A percentile compares a stretch with the other conserved stretches of the same genome.
phyloP scores from a whole-genome alignment of 2,329 filamentous ascomycete species.

The Apiospora arundinis region DNA sequence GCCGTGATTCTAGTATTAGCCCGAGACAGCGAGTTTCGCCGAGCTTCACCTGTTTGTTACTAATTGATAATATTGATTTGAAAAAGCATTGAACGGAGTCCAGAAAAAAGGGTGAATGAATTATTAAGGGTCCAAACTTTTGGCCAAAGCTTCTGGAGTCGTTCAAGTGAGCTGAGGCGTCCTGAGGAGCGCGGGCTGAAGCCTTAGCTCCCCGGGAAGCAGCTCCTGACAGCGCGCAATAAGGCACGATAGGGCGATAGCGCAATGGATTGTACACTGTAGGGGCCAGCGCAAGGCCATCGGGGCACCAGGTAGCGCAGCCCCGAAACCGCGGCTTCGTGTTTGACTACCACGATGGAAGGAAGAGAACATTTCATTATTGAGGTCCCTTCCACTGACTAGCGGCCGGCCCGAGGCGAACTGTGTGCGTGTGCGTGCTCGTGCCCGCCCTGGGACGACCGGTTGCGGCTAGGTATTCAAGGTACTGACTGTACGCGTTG shows the following conservation, averaged over 20 bases:
- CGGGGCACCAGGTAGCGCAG: not conserved
- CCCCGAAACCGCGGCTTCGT: not conserved
- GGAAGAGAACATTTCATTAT: too few relatives aligned
- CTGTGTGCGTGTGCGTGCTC: not conserved
- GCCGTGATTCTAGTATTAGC: not conserved
- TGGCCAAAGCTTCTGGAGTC: not conserved
- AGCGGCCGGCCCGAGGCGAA: conserved; percentile 11
- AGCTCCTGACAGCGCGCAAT: not conserved
- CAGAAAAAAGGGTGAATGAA: not conserved
- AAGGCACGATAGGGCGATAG: not conserved
- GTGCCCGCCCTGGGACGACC: not conserved
- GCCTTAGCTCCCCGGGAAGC: too few relatives aligned
- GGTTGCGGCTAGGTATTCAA: not conserved
- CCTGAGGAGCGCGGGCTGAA: not conserved
- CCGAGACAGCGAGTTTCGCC: conserved; percentile 10
- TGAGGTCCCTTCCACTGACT: not conserved
- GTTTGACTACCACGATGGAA: not conserved
- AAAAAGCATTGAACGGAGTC: not conserved
- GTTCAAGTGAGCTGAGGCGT: not conserved
- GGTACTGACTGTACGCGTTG: not conserved
- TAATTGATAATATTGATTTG: not conserved
- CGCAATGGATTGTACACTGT: too few relatives aligned
- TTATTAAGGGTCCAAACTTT: conserved; percentile 10
- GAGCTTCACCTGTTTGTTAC: not conserved
- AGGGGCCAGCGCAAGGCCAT: not conserved